Conservation (phyloP, 208 protist species). For the Chromosphaera perkinsii region DNA sequence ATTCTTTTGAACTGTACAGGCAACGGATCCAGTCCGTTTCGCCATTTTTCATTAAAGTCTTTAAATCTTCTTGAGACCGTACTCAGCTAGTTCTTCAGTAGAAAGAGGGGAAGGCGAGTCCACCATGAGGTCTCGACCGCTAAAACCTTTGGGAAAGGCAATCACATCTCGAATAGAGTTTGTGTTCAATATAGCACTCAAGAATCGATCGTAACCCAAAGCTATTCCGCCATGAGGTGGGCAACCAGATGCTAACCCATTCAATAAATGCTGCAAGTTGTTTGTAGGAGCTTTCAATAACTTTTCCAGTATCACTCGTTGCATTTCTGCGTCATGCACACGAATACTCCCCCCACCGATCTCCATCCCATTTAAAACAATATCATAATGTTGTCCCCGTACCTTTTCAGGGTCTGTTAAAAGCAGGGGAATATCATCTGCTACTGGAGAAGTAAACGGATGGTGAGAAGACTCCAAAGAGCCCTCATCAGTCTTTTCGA, state of each 20-base stretch:
- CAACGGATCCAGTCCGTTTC: too few relatives aligned
- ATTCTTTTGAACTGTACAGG: too few relatives aligned
- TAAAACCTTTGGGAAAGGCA: slow-evolving; percentile 68
- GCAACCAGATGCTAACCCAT: not conserved
- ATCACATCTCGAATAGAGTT: slow-evolving; percentile 64
- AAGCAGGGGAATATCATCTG: slow-evolving; percentile 50
- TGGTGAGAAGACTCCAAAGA: slow-evolving; percentile 56
- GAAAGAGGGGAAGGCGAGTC: not conserved
- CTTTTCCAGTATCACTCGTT: slow-evolving; percentile 45
- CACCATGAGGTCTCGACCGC: slow-evolving; percentile 59
- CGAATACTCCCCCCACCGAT: slow-evolving; percentile 69
- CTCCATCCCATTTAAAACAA: slow-evolving; percentile 71
- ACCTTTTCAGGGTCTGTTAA: slow-evolving; percentile 11
- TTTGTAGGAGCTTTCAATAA: not conserved
- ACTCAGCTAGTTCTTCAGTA: not conserved
- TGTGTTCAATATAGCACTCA: slow-evolving; percentile 33
- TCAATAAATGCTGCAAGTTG: not conserved
- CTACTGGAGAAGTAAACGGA: slow-evolving; percentile 68
- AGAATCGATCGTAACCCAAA: slow-evolving; percentile 63
- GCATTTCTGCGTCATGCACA: slow-evolving; percentile 63
- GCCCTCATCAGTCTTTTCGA: not conserved
- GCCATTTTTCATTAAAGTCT: too few relatives aligned
- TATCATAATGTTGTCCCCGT: slow-evolving; percentile 60
- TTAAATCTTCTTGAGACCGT: not conserved
- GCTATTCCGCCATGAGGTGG: slow-evolving; percentile 15